These are phyloP conservation scores for Betula pendula DNA, from an alignment of 306 rosid genomes.

Conservation along the genomic window DNA sequence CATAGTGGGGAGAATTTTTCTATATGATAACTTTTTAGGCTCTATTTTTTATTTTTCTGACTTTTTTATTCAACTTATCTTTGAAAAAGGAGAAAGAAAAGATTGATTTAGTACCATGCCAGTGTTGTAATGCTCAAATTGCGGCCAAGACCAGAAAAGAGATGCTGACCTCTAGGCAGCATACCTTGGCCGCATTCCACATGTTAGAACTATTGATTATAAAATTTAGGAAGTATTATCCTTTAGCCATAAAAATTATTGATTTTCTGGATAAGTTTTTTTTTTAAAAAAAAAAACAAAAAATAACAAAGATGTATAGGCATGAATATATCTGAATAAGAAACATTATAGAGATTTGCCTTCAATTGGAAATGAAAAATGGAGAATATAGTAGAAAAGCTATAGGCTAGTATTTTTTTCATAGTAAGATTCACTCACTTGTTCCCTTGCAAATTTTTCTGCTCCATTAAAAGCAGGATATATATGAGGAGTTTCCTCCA, in stretches of 20 bases:
- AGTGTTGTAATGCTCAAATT: background rate
- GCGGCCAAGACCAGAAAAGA: background rate
- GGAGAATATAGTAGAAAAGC: background rate
- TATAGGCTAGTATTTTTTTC: too few species aligned
- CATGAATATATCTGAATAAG: background rate
- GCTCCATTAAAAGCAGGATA: slow-evolving; percentile 67
- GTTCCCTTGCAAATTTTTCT: slow-evolving; percentile 61
- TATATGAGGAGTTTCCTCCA: slow-evolving; percentile 89
- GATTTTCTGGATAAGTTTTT: background rate
- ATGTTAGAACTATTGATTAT: background rate
- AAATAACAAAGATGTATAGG: background rate
- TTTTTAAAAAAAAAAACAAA: background rate
- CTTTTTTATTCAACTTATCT: background rate
- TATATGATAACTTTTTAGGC: background rate
- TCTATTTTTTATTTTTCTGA: background rate
- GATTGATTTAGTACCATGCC: background rate
- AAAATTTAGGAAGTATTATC: background rate
- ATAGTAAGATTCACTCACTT: slow-evolving; percentile 30
- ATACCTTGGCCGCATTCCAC: background rate
- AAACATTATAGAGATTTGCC: background rate
- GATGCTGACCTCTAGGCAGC: slow-evolving; percentile 2
- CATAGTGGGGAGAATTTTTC: too few species aligned
- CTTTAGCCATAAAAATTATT: background rate
- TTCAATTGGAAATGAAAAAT: background rate
- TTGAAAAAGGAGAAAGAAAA: background rate